Evolutionary conservation across 2,329 filamentous ascomycete genomes (phyloP), one percentile per base, ranked within the genome.

Genomic region (Aspergillus jensenii): DNA sequence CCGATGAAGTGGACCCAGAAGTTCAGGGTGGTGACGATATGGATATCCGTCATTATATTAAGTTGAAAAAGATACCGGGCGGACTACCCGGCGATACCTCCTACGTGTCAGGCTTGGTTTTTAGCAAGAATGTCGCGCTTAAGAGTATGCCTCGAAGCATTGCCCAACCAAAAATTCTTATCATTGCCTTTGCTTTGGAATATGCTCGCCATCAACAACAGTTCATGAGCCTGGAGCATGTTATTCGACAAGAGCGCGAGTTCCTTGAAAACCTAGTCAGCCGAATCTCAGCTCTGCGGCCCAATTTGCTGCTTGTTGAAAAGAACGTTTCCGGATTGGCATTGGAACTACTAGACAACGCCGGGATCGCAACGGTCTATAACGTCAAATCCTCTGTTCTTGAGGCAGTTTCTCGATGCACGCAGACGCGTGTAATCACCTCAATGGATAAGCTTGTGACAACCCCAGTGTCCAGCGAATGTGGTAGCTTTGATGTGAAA

Each of bases 361-460:
- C 91, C 11, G 90, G 92, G 58, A 96, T 99, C 62, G 90, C 93
- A 3, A 96, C 97, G 12, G 93, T 89, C 0, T 96, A 95, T 79
- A 97, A 99, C 74, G 93, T 99, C 68, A 99, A 99, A 72, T 87
- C 91, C 35, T 96, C 93, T 0, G 95, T 99, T 12, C 88, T 99
- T 57, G 93, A 96, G 69, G 95, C 96, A 2, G 93, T 99, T 2
- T 91, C 95, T 4, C 86, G 95, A 55, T 97, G 93, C 67, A 91
- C 93, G 1, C 90, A 96, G 68, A 96, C 93, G 1, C 88, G 90
- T 46, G 91, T 98, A 67, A 93, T 98, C 60, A 93, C 93, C 6
- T 97, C 95, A 0, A 87, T 98, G 66, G 95, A 99, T 71, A 96
- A 96, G 82, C 83, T 99, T 41, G 88, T 91, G 31, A 89, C 88